Base-by-base conservation (phyloP, 2,329 filamentous ascomycete genomes). In the Gyromitra esculenta region DNA sequence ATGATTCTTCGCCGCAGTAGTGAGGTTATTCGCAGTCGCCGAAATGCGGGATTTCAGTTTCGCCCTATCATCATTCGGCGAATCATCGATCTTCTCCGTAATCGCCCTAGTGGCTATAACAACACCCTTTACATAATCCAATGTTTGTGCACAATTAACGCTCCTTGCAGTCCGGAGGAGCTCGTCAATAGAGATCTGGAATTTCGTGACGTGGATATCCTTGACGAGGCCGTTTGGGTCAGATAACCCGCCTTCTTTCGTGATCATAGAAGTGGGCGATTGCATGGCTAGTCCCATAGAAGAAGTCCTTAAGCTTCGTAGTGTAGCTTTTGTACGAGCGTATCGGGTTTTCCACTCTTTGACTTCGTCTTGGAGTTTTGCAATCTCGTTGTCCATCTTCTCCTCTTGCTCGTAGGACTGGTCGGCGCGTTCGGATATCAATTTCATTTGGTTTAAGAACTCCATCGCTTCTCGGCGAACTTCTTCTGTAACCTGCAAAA, bases 1-100 rank as follows among this genome's bases (percentile, higher is more conserved):
- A 83, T 96, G 97, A 82, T 97, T 97, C 85, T 96, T 97, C 43
- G 93, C 91, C 0, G 95, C 93, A 1, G 95, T 98, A 81, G 98
- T 97, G 74, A 99, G 87, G 82, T 95, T 96, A 86, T 98, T 98
- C 63, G 96, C 94, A 0, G 95, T 97, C 1, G 91, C 91, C n/a
- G 94, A 96, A 1, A 98, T 91, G 75, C 91, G 91, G 64, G 89
- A 88, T 84, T 93, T 96, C 77, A 96, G 87, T 83, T 91, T 93
- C 37, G 87, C 85, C 79, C 90, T 89, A 78, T 91, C 86, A 79
- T 89, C 88, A 48, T 62, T 54, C 35, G 39, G 72, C 11, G 88
- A 86, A 60, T 88, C 87, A 68, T 91, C 90, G 37, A 97, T 89
- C 80, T 96, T 93, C 81, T 92, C 91, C 25, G 92, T 94, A 79